These are phyloP conservation scores for Acanthamoeba healyi DNA, from an alignment of 208 protist species.

Conservation along the genomic window DNA sequence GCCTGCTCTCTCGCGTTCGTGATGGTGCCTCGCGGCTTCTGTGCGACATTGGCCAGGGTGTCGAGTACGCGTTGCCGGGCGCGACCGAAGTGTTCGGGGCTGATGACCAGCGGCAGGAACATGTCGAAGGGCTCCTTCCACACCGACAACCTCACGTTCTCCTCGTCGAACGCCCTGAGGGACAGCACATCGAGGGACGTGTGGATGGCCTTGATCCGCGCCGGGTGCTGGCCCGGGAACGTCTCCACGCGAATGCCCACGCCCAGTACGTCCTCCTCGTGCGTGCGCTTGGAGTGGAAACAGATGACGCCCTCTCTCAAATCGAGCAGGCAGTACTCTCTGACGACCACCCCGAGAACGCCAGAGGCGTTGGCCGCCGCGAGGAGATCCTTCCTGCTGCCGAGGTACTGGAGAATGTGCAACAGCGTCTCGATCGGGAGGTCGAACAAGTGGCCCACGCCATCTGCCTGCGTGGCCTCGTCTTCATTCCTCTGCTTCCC, in stretches of 20 bases:
- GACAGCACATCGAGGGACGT: constrained; percentile 55
- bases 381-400: background rate
- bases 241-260: background rate
- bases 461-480: too few relatives aligned
- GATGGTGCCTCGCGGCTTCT: background rate
- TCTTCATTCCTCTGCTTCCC: background rate
- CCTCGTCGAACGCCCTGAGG: background rate
- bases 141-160: constrained; percentile 41
- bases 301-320: background rate
- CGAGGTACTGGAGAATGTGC: background rate
- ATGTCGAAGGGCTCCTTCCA: constrained; percentile 39
- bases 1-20: background rate
- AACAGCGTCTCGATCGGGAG: background rate
- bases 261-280: constrained; percentile 51
- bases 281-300: constrained; percentile 61
- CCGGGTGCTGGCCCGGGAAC: background rate
- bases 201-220: background rate
- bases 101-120: constrained; percentile 59
- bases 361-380: background rate
- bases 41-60: background rate
- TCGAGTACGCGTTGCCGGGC: background rate
- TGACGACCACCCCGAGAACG: background rate
- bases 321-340: constrained; percentile 58
- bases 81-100: background rate
- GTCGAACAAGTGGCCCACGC: background rate